A percentile compares a stretch with the other conserved stretches of the same genome.
Evolutionary conservation across 2,329 filamentous ascomycete genomes (phyloP).

Genomic region (Plenodomus biglobosus): DNA sequence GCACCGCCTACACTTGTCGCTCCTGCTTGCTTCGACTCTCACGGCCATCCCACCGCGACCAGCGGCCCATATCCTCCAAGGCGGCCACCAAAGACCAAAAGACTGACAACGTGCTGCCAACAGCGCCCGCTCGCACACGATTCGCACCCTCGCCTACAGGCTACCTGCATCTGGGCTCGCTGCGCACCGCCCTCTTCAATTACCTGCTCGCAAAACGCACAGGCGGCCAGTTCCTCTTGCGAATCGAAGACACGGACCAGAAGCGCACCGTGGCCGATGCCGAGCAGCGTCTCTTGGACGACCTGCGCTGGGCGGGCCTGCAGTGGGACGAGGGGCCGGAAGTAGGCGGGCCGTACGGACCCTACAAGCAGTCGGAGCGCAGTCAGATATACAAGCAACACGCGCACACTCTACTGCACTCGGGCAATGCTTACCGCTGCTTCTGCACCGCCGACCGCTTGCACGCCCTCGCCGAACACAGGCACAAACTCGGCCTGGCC

Average conservation of each 20-base stretch:
- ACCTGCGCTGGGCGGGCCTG: constrained; percentile 85
- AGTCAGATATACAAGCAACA: constrained; percentile 71
- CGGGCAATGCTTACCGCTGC: constrained; percentile 83
- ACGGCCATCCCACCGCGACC: constrained; percentile 5
- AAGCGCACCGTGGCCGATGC: constrained; percentile 80
- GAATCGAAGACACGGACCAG: constrained; percentile 95
- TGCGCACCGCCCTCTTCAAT: constrained; percentile 94
- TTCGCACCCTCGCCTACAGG: constrained; percentile 97
- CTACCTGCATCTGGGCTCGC: constrained; percentile 85
- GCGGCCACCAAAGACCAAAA: constrained; percentile 10
- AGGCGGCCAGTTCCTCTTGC: constrained; percentile 83
- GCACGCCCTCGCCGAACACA: constrained; percentile 64
- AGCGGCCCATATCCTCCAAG: constrained; percentile 17
- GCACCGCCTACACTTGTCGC: constrained; percentile 28
- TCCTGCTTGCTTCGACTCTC: constrained; percentile 31
- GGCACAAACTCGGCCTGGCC: constrained; percentile 60
- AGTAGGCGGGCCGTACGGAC: constrained; percentile 76
- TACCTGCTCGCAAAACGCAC: constrained; percentile 87
- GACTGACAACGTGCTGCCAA: constrained; percentile 26
- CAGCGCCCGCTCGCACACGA: constrained; percentile 62
- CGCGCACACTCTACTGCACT: constrained; percentile 66
- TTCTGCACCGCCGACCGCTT: constrained; percentile 80
- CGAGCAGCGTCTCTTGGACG: constrained; percentile 73
- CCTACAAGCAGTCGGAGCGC: constrained; percentile 86
- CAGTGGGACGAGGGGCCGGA: constrained; percentile 93